A percentile compares a stretch with the other conserved stretches of the same genome.
These are phyloP conservation scores for Penicillium manginii DNA, from an alignment of 495 filamentous ascomycete species.

Conservation along the genomic window DNA sequence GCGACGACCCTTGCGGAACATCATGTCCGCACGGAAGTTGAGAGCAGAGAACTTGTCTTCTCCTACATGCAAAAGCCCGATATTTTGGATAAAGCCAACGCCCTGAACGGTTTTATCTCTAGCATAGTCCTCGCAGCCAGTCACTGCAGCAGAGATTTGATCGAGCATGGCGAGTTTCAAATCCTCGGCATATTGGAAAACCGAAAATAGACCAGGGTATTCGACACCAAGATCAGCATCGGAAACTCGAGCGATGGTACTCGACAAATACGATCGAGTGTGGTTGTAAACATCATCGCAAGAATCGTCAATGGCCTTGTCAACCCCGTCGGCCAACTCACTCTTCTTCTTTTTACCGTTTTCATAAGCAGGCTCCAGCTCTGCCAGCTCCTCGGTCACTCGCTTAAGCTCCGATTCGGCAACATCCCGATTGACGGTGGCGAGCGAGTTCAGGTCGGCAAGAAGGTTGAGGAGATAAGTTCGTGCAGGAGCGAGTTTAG, in stretches of 20 bases:
- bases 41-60: slow-evolving; percentile 77
- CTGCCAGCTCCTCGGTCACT: slow-evolving; percentile 75
- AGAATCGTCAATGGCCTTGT: slow-evolving; percentile 80
- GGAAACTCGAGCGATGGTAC: slow-evolving; percentile 74
- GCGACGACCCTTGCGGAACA: slow-evolving; percentile 79
- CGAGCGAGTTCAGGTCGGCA: slow-evolving; percentile 79
- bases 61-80: slow-evolving; percentile 87
- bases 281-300: slow-evolving; percentile 82
- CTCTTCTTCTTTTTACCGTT: slow-evolving; percentile 77
- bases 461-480: slow-evolving; percentile 96
- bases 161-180: slow-evolving; percentile 90
- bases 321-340: slow-evolving; percentile 81
- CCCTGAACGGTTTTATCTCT: slow-evolving; percentile 76
- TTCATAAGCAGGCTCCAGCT: slow-evolving; percentile 84
- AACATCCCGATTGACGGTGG: slow-evolving; percentile 84
- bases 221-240: slow-evolving; percentile 76
- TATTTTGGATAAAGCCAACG: slow-evolving; percentile 83
- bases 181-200: slow-evolving; percentile 92
- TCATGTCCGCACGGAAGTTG: slow-evolving; percentile 84
- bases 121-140: slow-evolving; percentile 81
- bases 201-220: slow-evolving; percentile 83
- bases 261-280: slow-evolving; percentile 72
- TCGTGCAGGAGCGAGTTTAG: slow-evolving; percentile 93
- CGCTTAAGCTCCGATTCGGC: slow-evolving; percentile 85
- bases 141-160: slow-evolving; percentile 77